Evolutionary conservation across 768 basidiomycete species (phyloP).

Genomic region (Hypholoma sublateritium): DNA sequence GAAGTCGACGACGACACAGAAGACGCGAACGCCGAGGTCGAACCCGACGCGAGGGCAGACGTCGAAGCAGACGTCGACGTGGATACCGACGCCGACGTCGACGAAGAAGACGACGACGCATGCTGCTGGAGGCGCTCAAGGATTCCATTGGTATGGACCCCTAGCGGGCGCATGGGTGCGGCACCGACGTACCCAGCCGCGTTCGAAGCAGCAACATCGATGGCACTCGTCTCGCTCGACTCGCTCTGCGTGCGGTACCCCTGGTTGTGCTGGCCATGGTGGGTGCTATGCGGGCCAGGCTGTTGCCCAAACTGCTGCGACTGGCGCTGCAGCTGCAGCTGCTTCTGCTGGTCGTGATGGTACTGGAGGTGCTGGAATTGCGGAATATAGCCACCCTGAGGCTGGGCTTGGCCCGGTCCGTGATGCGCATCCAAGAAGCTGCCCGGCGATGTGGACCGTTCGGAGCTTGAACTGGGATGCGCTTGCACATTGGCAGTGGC

Average conservation of each 20-base stretch:
- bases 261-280: conserved; percentile 1
- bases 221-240: conserved; percentile 16
- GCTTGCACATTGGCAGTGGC: not conserved
- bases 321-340: not conserved
- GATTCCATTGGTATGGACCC: conserved; percentile 5
- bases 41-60: not conserved
- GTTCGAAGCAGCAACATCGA: conserved; percentile 11
- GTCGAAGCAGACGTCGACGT: conserved; percentile 1
- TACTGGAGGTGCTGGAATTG: conserved; percentile 11
- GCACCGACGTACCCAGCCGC: conserved; percentile 18
- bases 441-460: conserved; percentile 31
- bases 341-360: conserved; percentile 6
- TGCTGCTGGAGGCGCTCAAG: conserved; percentile 5
- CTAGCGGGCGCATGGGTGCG: not conserved
- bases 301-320: conserved; percentile 8
- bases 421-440: not conserved
- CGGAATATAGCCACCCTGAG: conserved; percentile 8
- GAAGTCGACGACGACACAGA: conserved; percentile 4
- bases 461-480: conserved; percentile 23
- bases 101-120: not conserved
- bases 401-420: conserved; percentile 8
- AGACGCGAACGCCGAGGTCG: conserved; percentile 3
- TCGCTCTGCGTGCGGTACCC: conserved; percentile 16
- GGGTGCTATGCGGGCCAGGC: not conserved
- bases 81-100: conserved; percentile 5